phyloP scores from a whole-genome alignment of 345 rosid species.

The Gossypium arboreum region DNA sequence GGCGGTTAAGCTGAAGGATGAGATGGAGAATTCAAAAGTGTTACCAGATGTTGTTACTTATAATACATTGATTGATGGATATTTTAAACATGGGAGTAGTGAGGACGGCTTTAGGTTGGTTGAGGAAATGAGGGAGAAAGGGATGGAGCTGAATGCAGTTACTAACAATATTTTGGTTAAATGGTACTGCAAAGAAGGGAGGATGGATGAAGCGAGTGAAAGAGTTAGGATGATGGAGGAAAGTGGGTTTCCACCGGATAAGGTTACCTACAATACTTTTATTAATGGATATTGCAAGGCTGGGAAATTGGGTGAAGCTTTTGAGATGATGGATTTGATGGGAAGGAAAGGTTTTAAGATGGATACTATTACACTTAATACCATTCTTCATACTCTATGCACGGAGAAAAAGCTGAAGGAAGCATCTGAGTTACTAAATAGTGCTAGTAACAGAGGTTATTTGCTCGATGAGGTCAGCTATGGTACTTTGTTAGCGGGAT shows the following conservation, averaged over 20 bases:
- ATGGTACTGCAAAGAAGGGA: conserved; percentile 72
- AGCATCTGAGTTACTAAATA: conserved; percentile 49
- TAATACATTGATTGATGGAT: conserved; percentile 75
- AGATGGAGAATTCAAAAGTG: conserved; percentile 62
- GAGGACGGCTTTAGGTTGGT: conserved; percentile 51
- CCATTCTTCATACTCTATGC: conserved; percentile 59
- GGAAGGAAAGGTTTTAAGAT: conserved; percentile 61
- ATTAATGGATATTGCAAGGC: conserved; percentile 59
- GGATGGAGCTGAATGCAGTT: conserved; percentile 51
- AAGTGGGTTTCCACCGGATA: conserved; percentile 52
- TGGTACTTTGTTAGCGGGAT: conserved; percentile 68
- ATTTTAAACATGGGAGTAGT: conserved; percentile 44
- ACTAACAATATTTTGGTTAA: conserved; percentile 62
- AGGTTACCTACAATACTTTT: conserved; percentile 65
- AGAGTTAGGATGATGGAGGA: conserved; percentile 51
- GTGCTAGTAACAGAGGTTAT: conserved; percentile 61
- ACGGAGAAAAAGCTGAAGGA: conserved; percentile 52
- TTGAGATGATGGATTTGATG: conserved; percentile 71
- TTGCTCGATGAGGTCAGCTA: conserved; percentile 72
- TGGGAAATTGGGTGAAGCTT: conserved; percentile 58
- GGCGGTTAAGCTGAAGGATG: conserved; percentile 54
- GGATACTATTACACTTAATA: conserved; percentile 67
- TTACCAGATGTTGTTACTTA: conserved; percentile 76
- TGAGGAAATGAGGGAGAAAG: conserved; percentile 58
- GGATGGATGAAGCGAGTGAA: conserved; percentile 53